phyloP scores from a whole-genome alignment of 2,329 filamentous ascomycete species.

The Colletotrichum theobromicola region DNA sequence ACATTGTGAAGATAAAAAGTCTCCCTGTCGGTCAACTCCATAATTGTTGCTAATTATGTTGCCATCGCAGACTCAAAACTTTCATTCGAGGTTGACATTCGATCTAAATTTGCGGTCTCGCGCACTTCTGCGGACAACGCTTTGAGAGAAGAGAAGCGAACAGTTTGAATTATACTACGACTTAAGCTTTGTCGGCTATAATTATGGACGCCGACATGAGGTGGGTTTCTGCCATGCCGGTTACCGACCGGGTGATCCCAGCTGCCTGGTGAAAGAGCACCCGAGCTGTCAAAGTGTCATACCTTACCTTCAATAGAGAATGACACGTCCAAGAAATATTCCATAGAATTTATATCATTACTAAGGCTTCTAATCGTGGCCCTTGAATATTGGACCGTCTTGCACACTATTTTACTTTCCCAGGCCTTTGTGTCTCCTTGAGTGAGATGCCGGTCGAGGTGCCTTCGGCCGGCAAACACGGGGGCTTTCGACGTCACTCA shows the following conservation, averaged over 20 bases:
- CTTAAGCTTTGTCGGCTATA: background rate
- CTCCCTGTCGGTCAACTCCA: no score
- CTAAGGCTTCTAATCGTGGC: no score
- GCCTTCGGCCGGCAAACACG: background rate
- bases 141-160: background rate
- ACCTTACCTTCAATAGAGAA: no score
- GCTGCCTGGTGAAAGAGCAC: background rate
- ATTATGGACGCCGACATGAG: background rate
- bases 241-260: background rate
- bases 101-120: background rate
- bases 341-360: fast-evolving
- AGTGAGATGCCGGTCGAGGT: background rate
- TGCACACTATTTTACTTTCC: no score
- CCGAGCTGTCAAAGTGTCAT: background rate
- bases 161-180: background rate
- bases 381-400: no score
- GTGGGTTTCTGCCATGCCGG: background rate
- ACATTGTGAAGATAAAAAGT: no score
- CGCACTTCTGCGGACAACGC: background rate
- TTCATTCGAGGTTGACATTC: background rate
- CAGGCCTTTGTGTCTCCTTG: background rate
- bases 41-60: background rate
- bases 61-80: background rate
- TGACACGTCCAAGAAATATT: background rate
- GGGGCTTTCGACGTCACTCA: background rate